These are phyloP conservation scores for Papiliotrema nemorosa DNA, from an alignment of 1,284 basidiomycete species.

Conservation along the genomic window DNA sequence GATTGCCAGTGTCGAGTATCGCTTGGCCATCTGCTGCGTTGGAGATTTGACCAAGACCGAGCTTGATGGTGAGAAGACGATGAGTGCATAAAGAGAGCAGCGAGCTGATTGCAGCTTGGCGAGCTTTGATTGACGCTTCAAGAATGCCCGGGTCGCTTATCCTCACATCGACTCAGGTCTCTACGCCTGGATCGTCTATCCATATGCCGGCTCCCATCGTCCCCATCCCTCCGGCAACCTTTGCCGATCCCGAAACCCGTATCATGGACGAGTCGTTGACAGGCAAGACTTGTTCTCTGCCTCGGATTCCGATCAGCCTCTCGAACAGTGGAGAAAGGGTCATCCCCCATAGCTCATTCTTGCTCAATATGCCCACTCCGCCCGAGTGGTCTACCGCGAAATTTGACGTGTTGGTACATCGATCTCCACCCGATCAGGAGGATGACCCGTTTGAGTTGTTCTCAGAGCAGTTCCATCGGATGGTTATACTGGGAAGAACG, in stretches of 20 bases:
- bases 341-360: conserved; percentile 25
- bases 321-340: background rate
- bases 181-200: background rate
- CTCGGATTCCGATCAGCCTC: conserved; percentile 16
- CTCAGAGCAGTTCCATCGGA: conserved; percentile 20
- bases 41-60: conserved; percentile 26
- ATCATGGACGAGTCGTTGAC: conserved; percentile 35
- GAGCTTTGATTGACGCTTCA: conserved; percentile 2
- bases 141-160: conserved; percentile 17
- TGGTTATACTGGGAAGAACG: conserved; percentile 20
- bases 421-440: conserved; percentile 11
- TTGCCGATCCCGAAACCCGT: conserved; percentile 26
- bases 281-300: conserved; percentile 10
- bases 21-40: conserved; percentile 20
- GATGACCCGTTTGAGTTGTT: conserved; percentile 12
- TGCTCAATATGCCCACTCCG: conserved; percentile 18
- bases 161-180: conserved; percentile 18
- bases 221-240: conserved; percentile 22
- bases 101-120: conserved; percentile 19
- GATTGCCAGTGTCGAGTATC: conserved; percentile 40
- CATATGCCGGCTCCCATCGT: background rate
- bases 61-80: conserved; percentile 19
- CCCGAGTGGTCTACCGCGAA: conserved; percentile 10
- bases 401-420: conserved; percentile 26
- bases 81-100: background rate